Evolutionary conservation across 306 rosid species (phyloP).

Genomic region (Chamaecrista fasciculata): DNA sequence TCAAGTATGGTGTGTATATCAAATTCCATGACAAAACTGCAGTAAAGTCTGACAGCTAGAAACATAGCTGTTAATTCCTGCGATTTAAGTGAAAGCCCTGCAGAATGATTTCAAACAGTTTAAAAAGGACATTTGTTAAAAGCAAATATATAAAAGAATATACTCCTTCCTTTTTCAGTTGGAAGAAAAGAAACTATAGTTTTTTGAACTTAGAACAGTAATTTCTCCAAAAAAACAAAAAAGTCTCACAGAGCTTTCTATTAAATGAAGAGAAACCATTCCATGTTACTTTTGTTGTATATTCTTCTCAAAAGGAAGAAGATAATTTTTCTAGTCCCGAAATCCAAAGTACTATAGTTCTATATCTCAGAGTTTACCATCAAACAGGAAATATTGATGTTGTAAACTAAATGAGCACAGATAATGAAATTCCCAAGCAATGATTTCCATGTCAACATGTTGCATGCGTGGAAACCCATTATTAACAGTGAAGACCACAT

Average conservation of each 20-base stretch:
- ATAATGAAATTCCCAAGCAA: background rate
- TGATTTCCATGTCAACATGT: background rate
- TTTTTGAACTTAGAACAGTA: background rate
- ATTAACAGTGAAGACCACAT: background rate
- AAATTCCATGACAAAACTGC: slow-evolving; percentile 82
- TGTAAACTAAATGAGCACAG: background rate
- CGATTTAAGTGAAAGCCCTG: slow-evolving; percentile 77
- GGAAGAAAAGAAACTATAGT: background rate
- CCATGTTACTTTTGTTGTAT: background rate
- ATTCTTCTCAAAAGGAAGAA: slow-evolving; percentile 2
- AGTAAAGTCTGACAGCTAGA: slow-evolving; percentile 67
- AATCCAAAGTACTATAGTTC: background rate
- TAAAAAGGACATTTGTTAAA: background rate
- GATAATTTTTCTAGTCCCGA: background rate
- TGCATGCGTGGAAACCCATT: background rate
- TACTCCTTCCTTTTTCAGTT: background rate
- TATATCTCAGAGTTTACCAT: background rate
- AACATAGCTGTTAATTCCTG: slow-evolving; percentile 77
- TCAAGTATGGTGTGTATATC: slow-evolving; percentile 79
- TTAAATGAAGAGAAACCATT: background rate
- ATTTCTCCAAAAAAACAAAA: background rate
- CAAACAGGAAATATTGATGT: background rate
- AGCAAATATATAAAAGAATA: background rate
- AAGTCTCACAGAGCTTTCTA: background rate
- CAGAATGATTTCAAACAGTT: slow-evolving; percentile 7